Evolutionary conservation across 2,329 filamentous ascomycete genomes (phyloP), one percentile per base, ranked within the genome.

Genomic region (Trichophyton verrucosum): DNA sequence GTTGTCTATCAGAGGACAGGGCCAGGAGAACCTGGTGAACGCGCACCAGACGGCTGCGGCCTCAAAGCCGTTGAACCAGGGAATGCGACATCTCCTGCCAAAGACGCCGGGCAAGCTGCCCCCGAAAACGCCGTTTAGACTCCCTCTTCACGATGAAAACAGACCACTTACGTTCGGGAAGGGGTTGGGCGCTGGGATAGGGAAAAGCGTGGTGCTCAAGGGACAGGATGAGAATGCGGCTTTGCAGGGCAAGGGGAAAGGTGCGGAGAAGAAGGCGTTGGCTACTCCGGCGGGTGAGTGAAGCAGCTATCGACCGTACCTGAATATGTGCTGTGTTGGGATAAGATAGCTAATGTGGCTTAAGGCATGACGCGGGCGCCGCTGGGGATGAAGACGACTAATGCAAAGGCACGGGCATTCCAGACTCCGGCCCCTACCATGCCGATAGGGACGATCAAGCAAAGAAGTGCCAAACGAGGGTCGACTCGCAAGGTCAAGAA

Each of bases 331-430:
- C 5, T 1, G 20, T 47, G 20, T 11, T 47, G 27, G 17, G 7
- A 24, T 53, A 15, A 5, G 27, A 30, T 30, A 7, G 33, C 20
- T 24, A 13, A 55, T 11, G 49, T n/a, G 13, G 49, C 13, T 55
- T n/a, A 33, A 55, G 49, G 49, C 27, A 55, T 27, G 62, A 86
- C 79, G 62, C 85, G 92, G 68, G 91, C 91, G 42, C 88, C 90
- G 11, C 78, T 99, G 56, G 92, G 92, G 38, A 87, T 89, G 80
- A 99, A 99, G 75, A 97, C 92, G 1, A 97, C 94, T 59, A 99
- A 99, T 73, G 90, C 89, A 60, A 97, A 95, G 78, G 82, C 86
- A 62, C 83, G 80, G 70, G 80, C 79, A 57, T 81, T 85, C 65
- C 85, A 87, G 64, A 86, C 85, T 3, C 82, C 82, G 5, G 85